Base-by-base conservation (phyloP, 108 stramenopile genomes). In the Bacterosira constricta region DNA sequence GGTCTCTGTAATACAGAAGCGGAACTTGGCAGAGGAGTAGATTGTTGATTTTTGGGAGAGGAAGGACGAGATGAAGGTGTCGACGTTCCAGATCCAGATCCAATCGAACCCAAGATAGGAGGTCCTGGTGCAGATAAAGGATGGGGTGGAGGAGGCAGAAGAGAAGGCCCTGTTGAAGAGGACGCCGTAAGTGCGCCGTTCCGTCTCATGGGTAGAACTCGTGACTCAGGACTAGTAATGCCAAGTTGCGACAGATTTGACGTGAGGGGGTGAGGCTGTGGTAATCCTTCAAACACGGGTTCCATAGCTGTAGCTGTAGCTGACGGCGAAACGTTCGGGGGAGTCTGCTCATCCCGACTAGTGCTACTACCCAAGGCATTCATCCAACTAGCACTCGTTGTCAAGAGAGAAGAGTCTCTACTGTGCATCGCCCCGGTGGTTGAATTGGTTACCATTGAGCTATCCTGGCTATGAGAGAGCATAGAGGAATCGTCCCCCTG, bases 321-420 rank as follows among this genome's bases (percentile, higher is more conserved):
- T n/a, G n/a, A n/a, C 41, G 41, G 41, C 41, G 41, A 42, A 12
- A 42, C 13, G n/a, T 31, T 30, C 21, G 20, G 31, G 56, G 35
- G 29, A 6, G 56, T 37, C 56, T 32, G 26, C 18, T 20, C 30
- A 21, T 66, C 57, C 52, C 41, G 50, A 37, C 53, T 71, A 10
- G 36, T 37, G 32, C 52, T 44, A 18, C 49, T 50, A 30, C 18
- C 51, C 50, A 51, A 62, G 30, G 54, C 42, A 49, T 51, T 57
- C 42, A 74, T 38, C 63, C 39, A 65, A 38, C 42, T 57, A 20
- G 42, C 20, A 47, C 26, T 63, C 21, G 62, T 44, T 32, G 63
- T 54, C 37, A 74, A 4, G 1, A 65, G 23, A n/a, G 77, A 78
- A 31, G 69, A 69, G 29, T 78, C 77, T 65, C 77, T 56, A 46